Conservation (phyloP, 2,329 filamentous ascomycete species). For the Microdochium paspali region DNA sequence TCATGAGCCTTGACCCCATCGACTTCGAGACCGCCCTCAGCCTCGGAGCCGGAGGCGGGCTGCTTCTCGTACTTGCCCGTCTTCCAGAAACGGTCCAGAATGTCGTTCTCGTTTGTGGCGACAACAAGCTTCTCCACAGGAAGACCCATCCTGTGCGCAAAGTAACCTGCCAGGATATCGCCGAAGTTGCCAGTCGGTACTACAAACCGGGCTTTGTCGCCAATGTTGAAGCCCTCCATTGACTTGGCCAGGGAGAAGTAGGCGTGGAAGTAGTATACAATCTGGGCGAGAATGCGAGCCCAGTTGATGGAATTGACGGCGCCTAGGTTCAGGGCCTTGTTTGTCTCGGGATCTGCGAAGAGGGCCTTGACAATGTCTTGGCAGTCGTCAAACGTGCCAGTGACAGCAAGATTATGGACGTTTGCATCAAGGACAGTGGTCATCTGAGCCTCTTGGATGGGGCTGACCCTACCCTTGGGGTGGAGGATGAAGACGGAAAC, state of each 20-base stretch:
- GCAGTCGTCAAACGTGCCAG: slow-evolving; percentile 92
- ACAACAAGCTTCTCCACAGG: slow-evolving; percentile 83
- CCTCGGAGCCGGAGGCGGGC: slow-evolving; percentile 45
- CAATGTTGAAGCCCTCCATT: slow-evolving; percentile 49
- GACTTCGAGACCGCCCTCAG: slow-evolving; percentile 53
- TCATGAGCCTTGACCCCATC: slow-evolving; percentile 55
- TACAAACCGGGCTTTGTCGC: slow-evolving; percentile 70
- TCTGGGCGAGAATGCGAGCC: slow-evolving; percentile 90
- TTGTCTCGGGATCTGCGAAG: slow-evolving; percentile 78
- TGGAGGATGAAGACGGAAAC: slow-evolving; percentile 93
- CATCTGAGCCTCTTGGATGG: slow-evolving; percentile 95
- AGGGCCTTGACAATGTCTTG: slow-evolving; percentile 94
- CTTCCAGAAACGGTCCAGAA: slow-evolving; percentile 90
- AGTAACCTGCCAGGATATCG: slow-evolving; percentile 88
- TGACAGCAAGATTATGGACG: slow-evolving; percentile 84
- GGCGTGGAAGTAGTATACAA: slow-evolving; percentile 92
- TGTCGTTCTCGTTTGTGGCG: slow-evolving; percentile 96
- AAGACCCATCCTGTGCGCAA: slow-evolving; percentile 82
- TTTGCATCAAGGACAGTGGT: slow-evolving; percentile 85
- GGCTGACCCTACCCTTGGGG: slow-evolving; percentile 82
- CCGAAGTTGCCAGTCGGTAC: slow-evolving; percentile 94
- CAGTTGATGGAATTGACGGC: slow-evolving; percentile 98
- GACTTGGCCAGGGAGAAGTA: slow-evolving; percentile 72
- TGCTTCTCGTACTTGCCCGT: slow-evolving; percentile 86
- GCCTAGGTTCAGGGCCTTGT: slow-evolving; percentile 72